Evolutionary conservation across 2,329 filamentous ascomycete genomes (phyloP).

Genomic region (Ophiostoma perfectum): DNA sequence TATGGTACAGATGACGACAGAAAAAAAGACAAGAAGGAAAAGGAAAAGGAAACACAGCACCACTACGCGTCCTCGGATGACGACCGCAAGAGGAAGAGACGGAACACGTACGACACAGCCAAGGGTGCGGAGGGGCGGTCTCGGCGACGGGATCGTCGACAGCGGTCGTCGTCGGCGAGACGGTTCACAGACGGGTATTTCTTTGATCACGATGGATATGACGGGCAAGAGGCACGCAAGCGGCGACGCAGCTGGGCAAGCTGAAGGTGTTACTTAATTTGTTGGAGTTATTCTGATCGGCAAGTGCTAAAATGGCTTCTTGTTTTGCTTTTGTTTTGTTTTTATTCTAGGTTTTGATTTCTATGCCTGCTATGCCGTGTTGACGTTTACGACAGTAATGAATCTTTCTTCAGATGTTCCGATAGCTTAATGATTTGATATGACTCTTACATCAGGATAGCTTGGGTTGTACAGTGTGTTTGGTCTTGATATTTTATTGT

Average conservation of each 20-base stretch:
- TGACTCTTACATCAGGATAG: no score
- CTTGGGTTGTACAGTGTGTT: no score
- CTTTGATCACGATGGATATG: conserved; percentile 16
- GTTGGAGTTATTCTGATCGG: not conserved
- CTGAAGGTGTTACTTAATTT: not conserved
- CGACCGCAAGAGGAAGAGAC: conserved; percentile 23
- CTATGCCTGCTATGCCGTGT: not conserved
- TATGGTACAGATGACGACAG: conserved; percentile 17
- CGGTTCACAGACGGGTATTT: conserved; percentile 4
- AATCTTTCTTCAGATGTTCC: not conserved
- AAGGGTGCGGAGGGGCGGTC: conserved; percentile 1
- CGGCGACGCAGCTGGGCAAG: conserved; percentile 22
- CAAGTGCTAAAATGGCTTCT: no score
- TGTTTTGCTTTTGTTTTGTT: not conserved
- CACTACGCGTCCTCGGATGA: conserved; percentile 19
- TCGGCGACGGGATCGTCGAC: not conserved
- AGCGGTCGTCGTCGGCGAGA: not conserved
- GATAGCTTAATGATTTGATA: not conserved
- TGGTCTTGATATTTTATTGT: no score
- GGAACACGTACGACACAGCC: conserved; percentile 5
- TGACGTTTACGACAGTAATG: not conserved
- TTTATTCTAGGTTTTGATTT: not conserved
- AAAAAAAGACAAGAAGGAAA: not conserved
- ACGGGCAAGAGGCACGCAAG: conserved; percentile 16
- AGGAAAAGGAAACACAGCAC: not conserved